Evolutionary conservation across 345 rosid species (phyloP).

Genomic region (Carallia brachiata): DNA sequence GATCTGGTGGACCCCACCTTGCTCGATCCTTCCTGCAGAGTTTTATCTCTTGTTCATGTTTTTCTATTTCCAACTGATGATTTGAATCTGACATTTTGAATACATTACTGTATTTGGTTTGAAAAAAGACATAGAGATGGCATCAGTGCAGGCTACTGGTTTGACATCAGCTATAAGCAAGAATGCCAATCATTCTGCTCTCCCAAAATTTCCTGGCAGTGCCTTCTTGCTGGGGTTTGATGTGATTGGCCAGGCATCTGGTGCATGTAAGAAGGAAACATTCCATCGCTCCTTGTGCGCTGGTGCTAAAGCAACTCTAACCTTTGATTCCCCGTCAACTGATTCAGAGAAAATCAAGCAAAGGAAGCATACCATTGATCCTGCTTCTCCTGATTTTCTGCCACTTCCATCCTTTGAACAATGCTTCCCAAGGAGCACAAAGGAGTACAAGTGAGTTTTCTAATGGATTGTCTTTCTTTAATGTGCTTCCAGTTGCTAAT

Average conservation of each 20-base stretch:
- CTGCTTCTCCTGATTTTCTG: constrained; percentile 83
- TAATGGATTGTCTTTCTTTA: neutral
- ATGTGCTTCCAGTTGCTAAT: neutral
- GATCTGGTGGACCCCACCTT: too few relatives aligned
- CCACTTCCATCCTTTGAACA: constrained; percentile 86
- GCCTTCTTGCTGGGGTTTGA: constrained; percentile 64
- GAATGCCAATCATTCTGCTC: constrained; percentile 47
- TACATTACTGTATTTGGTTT: neutral
- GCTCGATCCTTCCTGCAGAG: too few relatives aligned
- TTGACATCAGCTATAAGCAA: constrained; percentile 52
- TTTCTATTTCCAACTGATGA: too few relatives aligned
- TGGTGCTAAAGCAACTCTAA: constrained; percentile 60
- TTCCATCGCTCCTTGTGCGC: constrained; percentile 13
- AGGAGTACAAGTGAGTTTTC: constrained; percentile 50
- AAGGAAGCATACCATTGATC: constrained; percentile 74
- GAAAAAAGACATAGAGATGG: constrained; percentile 40
- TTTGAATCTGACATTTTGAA: neutral
- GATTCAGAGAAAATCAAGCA: constrained; percentile 50
- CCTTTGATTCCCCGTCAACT: constrained; percentile 71
- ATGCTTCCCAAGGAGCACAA: constrained; percentile 93
- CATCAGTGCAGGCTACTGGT: constrained; percentile 55
- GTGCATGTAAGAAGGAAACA: constrained; percentile 45
- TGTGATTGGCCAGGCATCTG: constrained; percentile 39
- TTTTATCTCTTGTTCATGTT: too few relatives aligned
- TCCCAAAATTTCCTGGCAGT: constrained; percentile 45